A percentile compares a stretch with the other conserved stretches of the same genome.
phyloP scores from a whole-genome alignment of 2,329 filamentous ascomycete species.

The Chalaropsis ovoidea region DNA sequence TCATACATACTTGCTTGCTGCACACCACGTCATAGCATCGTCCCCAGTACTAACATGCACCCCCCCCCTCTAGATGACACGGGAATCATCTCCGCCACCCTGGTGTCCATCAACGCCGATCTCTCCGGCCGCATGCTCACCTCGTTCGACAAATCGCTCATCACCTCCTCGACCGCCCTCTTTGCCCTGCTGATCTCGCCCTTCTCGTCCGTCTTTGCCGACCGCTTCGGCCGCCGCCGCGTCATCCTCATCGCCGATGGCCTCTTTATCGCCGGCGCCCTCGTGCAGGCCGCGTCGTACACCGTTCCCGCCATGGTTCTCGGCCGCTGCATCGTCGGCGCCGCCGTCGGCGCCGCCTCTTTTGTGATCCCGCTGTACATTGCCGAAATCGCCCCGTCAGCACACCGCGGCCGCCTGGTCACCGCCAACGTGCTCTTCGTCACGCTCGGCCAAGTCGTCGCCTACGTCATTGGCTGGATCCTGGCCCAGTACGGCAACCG shows the following conservation, averaged over 20 bases:
- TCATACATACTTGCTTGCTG: neutral
- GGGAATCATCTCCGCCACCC: conserved; percentile 57
- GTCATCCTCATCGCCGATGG: conserved; percentile 55
- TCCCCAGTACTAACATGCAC: conserved; percentile 2
- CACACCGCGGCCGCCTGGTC: conserved; percentile 66
- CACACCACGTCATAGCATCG: conserved; percentile 8
- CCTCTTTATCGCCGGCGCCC: conserved; percentile 58
- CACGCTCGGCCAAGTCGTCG: conserved; percentile 78
- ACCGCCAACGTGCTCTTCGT: conserved; percentile 76
- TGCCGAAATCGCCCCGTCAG: conserved; percentile 69
- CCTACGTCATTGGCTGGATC: conserved; percentile 73
- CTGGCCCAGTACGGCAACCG: conserved; percentile 48
- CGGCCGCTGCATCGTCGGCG: conserved; percentile 59
- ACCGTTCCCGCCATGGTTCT: conserved; percentile 55
- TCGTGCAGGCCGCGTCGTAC: conserved; percentile 50
- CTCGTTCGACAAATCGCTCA: conserved; percentile 57
- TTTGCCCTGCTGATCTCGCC: conserved; percentile 56
- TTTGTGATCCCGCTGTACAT: conserved; percentile 84
- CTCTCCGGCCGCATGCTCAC: conserved; percentile 48
- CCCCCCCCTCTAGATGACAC: conserved; percentile 45
- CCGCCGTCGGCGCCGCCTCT: conserved; percentile 64
- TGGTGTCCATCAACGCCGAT: conserved; percentile 52
- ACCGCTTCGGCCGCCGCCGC: conserved; percentile 49
- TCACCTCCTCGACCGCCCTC: conserved; percentile 59
- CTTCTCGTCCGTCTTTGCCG: conserved; percentile 53